A percentile compares a stretch with the other conserved stretches of the same genome.
These are phyloP conservation scores for Sporothrix euskadiensis DNA, from an alignment of 2,329 filamentous ascomycete species.

Conservation along the genomic window DNA sequence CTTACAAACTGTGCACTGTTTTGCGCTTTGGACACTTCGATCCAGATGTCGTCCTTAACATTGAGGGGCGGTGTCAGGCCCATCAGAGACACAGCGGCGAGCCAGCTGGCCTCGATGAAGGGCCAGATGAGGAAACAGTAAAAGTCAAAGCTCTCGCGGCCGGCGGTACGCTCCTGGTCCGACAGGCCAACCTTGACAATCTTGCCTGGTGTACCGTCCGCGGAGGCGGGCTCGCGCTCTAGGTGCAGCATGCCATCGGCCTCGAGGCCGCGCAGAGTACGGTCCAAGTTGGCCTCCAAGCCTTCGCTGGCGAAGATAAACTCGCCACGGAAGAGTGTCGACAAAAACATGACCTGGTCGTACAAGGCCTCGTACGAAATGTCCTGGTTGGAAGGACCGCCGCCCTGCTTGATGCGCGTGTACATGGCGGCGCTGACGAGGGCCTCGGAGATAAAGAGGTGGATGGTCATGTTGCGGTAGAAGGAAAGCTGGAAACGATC, in stretches of 20 bases:
- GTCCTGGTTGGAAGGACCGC: conserved; percentile 76
- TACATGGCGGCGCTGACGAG: conserved; percentile 90
- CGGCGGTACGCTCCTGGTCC: conserved; percentile 70
- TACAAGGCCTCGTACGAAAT: conserved; percentile 73
- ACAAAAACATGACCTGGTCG: conserved; percentile 84
- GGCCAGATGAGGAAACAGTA: conserved; percentile 99
- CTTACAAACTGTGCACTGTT: conserved; percentile 76
- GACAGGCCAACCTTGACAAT: conserved; percentile 73
- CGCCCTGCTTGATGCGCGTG: conserved; percentile 83
- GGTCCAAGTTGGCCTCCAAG: conserved; percentile 74
- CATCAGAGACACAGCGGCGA: conserved; percentile 84
- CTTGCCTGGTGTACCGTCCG: conserved; percentile 45
- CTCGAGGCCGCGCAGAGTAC: conserved; percentile 75
- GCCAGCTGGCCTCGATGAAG: conserved; percentile 92
- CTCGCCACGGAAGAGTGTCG: conserved; percentile 89
- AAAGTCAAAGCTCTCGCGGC: conserved; percentile 95
- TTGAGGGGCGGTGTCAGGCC: conserved; percentile 73
- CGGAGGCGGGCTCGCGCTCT: conserved; percentile 55
- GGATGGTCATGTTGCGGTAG: conserved; percentile 99
- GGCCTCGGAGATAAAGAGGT: conserved; percentile 92
- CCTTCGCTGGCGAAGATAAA: conserved; percentile 95
- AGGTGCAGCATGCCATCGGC: conserved; percentile 74
- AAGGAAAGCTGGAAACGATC: conserved; percentile 97
- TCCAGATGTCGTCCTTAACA: conserved; percentile 68
- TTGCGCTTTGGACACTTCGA: conserved; percentile 75